phyloP scores from a whole-genome alignment of 352 stramenopile species.

The Globisporangium cederbergense region DNA sequence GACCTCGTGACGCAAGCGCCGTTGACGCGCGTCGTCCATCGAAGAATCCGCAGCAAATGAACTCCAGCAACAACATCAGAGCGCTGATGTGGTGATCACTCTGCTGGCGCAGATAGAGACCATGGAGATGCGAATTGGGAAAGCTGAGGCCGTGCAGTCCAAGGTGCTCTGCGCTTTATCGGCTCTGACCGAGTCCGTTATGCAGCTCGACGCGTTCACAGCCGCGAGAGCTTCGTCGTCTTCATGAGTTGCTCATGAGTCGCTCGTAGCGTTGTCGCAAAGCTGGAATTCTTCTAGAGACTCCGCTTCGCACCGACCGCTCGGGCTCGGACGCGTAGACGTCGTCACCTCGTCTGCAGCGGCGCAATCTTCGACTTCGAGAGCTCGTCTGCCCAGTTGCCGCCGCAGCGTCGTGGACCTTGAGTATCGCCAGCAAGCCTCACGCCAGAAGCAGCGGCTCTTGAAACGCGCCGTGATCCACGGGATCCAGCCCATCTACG shows the following conservation, averaged over 20 bases:
- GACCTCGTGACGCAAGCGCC: neutral
- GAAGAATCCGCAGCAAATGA: neutral
- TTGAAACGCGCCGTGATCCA: constrained; percentile 1
- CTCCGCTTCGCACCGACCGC: neutral
- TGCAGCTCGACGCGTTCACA: constrained; percentile 8
- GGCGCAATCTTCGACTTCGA: neutral
- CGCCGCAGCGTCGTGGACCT: neutral
- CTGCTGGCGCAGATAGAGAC: constrained; percentile 6
- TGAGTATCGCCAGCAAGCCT: neutral
- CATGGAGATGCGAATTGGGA: neutral
- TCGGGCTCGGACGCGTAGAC: neutral
- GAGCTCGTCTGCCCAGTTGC: neutral
- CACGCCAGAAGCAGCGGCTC: neutral
- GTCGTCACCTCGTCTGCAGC: neutral
- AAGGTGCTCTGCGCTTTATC: neutral
- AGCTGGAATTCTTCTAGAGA: neutral
- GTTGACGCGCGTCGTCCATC: neutral
- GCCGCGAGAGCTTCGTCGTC: neutral
- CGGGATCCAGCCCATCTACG: neutral
- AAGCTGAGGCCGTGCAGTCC: neutral
- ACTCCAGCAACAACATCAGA: constrained; percentile 1
- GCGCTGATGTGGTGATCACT: neutral
- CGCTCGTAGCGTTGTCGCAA: neutral
- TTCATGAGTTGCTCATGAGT: neutral
- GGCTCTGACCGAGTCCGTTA: neutral